These are phyloP conservation scores for Amaranthus cruentus DNA, from an alignment of 148 eudicot genomes.

Conservation along the genomic window DNA sequence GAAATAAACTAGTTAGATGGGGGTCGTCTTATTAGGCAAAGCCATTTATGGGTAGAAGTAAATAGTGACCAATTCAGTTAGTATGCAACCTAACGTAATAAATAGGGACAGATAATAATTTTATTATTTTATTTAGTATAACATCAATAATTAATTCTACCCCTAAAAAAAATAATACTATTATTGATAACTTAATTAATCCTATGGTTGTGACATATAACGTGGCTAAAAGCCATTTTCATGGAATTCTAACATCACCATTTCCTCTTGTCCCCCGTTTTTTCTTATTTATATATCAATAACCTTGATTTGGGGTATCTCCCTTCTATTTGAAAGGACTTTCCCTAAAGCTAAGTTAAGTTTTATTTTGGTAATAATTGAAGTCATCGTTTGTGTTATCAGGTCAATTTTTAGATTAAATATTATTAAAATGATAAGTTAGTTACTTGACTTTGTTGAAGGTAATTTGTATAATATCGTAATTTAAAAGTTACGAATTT, in stretches of 20 bases:
- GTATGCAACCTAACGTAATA: slow-evolving; percentile 66
- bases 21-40: slow-evolving; percentile 59
- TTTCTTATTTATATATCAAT: slow-evolving; percentile 15
- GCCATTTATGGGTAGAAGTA: slow-evolving; percentile 63
- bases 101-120: slow-evolving; percentile 29
- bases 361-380: too few relatives aligned
- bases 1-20: slow-evolving; percentile 43
- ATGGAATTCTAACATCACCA: slow-evolving; percentile 38
- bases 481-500: too few relatives aligned
- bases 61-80: slow-evolving; percentile 78
- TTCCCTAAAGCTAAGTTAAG: slow-evolving; percentile 23
- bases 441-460: too few relatives aligned
- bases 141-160: slow-evolving; percentile 8
- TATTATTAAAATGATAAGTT: too few relatives aligned
- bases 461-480: too few relatives aligned
- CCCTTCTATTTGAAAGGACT: slow-evolving; percentile 25
- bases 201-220: slow-evolving; percentile 22
- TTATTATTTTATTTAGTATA: neutral
- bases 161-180: neutral
- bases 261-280: slow-evolving; percentile 32
- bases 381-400: too few relatives aligned
- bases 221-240: slow-evolving; percentile 34
- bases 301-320: slow-evolving; percentile 26
- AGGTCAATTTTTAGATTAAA: too few relatives aligned
- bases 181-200: neutral